phyloP scores from a whole-genome alignment of 345 rosid species.

The Xanthoceras sorbifolium region DNA sequence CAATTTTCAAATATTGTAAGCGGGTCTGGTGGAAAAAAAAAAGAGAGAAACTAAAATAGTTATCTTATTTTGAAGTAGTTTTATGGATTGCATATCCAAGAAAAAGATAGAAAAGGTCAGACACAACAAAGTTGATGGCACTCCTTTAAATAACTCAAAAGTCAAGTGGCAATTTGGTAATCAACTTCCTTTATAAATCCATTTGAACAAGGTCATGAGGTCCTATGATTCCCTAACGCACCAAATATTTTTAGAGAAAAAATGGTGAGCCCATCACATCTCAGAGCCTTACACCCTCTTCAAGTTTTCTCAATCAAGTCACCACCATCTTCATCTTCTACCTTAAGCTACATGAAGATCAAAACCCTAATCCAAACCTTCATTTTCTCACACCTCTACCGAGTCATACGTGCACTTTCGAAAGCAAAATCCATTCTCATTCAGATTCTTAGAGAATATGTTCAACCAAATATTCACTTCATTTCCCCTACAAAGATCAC shows the following conservation, averaged over 20 bases:
- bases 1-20: slow-evolving; percentile 32
- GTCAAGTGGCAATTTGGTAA: slow-evolving; percentile 39
- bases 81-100: slow-evolving; percentile 27
- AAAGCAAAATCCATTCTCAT: slow-evolving; percentile 56
- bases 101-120: slow-evolving; percentile 21
- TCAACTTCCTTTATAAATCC: slow-evolving; percentile 34
- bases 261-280: slow-evolving; percentile 32
- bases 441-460: slow-evolving; percentile 48
- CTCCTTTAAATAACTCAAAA: slow-evolving; percentile 37
- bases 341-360: slow-evolving; percentile 51
- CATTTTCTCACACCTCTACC: slow-evolving; percentile 54
- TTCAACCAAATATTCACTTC: slow-evolving; percentile 30
- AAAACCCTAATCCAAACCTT: slow-evolving; percentile 64
- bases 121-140: slow-evolving; percentile 40
- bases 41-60: slow-evolving; percentile 8
- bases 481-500: slow-evolving; percentile 40
- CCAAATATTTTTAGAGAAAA: neutral
- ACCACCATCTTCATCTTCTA: slow-evolving; percentile 47
- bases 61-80: slow-evolving; percentile 15
- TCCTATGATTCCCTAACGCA: neutral
- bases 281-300: slow-evolving; percentile 27
- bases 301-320: slow-evolving; percentile 33
- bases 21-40: slow-evolving; percentile 26
- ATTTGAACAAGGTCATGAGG: slow-evolving; percentile 14
- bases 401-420: slow-evolving; percentile 52